Evolutionary conservation across 352 stramenopile species (phyloP).

Genomic region (Phytophthora vignae): DNA sequence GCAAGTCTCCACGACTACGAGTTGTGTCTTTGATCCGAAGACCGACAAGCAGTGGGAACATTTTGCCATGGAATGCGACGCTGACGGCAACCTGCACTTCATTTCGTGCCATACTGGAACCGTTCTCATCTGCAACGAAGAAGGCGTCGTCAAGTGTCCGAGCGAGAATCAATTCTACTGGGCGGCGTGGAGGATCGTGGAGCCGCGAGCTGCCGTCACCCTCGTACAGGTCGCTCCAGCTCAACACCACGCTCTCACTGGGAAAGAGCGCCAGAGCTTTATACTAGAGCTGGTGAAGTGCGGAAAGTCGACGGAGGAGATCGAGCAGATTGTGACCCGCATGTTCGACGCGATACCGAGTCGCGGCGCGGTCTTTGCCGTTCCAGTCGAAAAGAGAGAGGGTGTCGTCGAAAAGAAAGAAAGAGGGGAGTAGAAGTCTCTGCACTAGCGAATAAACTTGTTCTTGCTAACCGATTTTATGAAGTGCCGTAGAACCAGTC

Average conservation of each 20-base stretch:
- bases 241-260: background rate
- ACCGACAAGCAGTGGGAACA: background rate
- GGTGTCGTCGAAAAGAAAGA: too few species aligned
- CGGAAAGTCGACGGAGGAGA: background rate
- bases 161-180: slow-evolving; percentile 1
- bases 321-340: background rate
- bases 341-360: background rate
- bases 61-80: slow-evolving; percentile 22
- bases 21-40: slow-evolving; percentile 28
- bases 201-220: background rate
- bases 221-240: background rate
- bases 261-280: background rate
- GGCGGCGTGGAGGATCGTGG: slow-evolving; percentile 1
- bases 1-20: slow-evolving; percentile 1
- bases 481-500: too few species aligned
- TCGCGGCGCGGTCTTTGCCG: background rate
- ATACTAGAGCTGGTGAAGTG: background rate
- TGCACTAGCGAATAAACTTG: too few species aligned
- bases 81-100: background rate
- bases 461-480: too few species aligned
- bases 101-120: slow-evolving; percentile 8
- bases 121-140: slow-evolving; percentile 6
- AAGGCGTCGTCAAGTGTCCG: slow-evolving; percentile 15
- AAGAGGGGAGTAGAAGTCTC: background rate
- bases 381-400: background rate